Evolutionary conservation across 345 rosid genomes (phyloP).

Genomic region (Draba incana): DNA sequence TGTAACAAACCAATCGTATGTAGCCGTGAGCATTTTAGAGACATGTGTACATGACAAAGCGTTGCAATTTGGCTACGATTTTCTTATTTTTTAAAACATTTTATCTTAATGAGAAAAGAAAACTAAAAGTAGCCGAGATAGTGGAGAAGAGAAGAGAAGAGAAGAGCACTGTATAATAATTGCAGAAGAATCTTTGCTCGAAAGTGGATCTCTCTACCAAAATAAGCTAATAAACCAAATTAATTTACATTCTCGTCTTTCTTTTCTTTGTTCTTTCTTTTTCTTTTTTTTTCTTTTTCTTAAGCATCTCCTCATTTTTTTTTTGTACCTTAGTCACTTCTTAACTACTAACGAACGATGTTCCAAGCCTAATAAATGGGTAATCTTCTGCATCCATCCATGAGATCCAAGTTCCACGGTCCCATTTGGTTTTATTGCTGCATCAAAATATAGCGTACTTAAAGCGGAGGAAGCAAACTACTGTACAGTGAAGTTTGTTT

Average conservation of each 20-base stretch:
- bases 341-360: conserved; percentile 32
- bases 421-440: conserved; percentile 39
- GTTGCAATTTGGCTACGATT: conserved; percentile 12
- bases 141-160: neutral
- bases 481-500: conserved; percentile 39
- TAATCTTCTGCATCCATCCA: conserved; percentile 13
- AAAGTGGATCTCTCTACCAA: conserved; percentile 30
- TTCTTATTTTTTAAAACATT: neutral
- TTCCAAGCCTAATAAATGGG: conserved; percentile 32
- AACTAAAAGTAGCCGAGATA: neutral
- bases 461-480: conserved; percentile 11
- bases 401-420: conserved; percentile 38
- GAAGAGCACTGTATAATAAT: conserved; percentile 16
- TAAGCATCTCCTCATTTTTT: conserved; percentile 23
- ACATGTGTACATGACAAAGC: neutral
- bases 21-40: neutral
- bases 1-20: neutral
- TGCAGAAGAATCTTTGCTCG: conserved; percentile 26
- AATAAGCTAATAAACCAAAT: conserved; percentile 42
- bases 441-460: conserved; percentile 42
- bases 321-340: conserved; percentile 9
- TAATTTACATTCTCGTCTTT: conserved; percentile 56
- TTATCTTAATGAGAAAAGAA: neutral
- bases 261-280: neutral
- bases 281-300: neutral